These are phyloP conservation scores for Cladophialophora exuberans DNA, from an alignment of 2,329 filamentous ascomycete genomes.

Conservation along the genomic window DNA sequence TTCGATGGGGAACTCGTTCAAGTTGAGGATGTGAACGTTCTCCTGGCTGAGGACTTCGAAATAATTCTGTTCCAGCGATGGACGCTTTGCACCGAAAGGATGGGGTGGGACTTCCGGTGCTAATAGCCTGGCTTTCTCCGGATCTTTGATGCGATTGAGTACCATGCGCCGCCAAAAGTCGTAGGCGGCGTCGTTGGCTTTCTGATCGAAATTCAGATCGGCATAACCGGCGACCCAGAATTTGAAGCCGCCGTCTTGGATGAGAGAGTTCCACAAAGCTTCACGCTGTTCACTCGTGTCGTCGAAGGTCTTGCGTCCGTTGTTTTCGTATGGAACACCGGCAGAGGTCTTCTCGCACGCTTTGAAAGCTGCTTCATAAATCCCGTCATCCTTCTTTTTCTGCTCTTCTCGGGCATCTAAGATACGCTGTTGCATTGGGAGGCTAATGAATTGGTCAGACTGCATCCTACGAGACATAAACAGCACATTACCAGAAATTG, in stretches of 20 bases:
- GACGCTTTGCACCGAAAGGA: constrained; percentile 58
- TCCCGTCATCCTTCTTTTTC: constrained; percentile 17
- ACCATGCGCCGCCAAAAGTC: constrained; percentile 60
- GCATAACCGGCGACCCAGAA: constrained; percentile 55
- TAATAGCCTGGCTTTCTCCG: constrained; percentile 54
- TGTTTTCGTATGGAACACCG: constrained; percentile 62
- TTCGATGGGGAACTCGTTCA: constrained; percentile 42
- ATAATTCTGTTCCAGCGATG: constrained; percentile 53
- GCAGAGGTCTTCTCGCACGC: constrained; percentile 53
- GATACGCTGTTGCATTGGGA: constrained; percentile 60
- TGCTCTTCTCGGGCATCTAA: constrained; percentile 44
- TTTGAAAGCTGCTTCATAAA: constrained; percentile 17
- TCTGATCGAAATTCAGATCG: constrained; percentile 49
- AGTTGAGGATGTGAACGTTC: constrained; percentile 52
- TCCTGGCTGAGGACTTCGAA: constrained; percentile 53
- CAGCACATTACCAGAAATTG: constrained; percentile 47
- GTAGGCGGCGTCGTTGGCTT: constrained; percentile 59
- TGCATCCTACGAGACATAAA: neutral
- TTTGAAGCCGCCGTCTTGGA: constrained; percentile 56
- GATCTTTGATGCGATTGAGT: constrained; percentile 55
- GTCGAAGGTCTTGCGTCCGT: constrained; percentile 59
- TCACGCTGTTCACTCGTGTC: constrained; percentile 55
- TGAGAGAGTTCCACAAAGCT: constrained; percentile 52
- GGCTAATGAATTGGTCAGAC: constrained; percentile 38
- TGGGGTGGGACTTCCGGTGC: constrained; percentile 58